phyloP scores from a whole-genome alignment of 805 yeast genomes.

The Lipomyces chichibuensis region DNA sequence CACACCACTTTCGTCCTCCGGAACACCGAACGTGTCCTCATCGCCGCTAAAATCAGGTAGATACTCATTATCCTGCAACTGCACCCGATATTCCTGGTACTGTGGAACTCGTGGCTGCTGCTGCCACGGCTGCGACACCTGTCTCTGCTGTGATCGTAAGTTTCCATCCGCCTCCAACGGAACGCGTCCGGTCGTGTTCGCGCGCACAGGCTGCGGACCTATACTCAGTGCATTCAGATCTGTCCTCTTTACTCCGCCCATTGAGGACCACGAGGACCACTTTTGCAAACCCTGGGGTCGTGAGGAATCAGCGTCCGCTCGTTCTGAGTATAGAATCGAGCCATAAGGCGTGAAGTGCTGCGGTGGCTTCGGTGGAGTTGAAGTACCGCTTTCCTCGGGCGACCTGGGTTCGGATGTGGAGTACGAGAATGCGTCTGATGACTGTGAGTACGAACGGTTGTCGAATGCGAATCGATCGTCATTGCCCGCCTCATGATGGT shows the following conservation, averaged over 20 bases:
- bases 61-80: background rate
- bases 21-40: background rate
- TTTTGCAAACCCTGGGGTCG: conserved; percentile 7
- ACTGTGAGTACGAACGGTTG: background rate
- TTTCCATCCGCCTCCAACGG: conserved; percentile 13
- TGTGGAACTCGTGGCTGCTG: background rate
- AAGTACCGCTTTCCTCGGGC: background rate
- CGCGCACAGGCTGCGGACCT: conserved; percentile 14
- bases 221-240: background rate
- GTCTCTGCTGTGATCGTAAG: background rate
- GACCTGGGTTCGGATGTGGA: background rate
- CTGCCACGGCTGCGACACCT: background rate
- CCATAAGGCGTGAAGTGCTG: background rate
- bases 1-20: background rate
- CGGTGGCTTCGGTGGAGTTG: conserved; percentile 13
- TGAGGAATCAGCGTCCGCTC: background rate
- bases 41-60: conserved; percentile 3
- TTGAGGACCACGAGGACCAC: conserved; percentile 12
- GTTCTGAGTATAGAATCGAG: conserved; percentile 1
- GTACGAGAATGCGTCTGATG: conserved; percentile 2
- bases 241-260: background rate
- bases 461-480: background rate
- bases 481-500: background rate
- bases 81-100: background rate
- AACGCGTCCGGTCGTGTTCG: conserved; percentile 23